These are phyloP conservation scores for Colletotrichum nymphaeae DNA, from an alignment of 2,329 filamentous ascomycete species.

Conservation along the genomic window DNA sequence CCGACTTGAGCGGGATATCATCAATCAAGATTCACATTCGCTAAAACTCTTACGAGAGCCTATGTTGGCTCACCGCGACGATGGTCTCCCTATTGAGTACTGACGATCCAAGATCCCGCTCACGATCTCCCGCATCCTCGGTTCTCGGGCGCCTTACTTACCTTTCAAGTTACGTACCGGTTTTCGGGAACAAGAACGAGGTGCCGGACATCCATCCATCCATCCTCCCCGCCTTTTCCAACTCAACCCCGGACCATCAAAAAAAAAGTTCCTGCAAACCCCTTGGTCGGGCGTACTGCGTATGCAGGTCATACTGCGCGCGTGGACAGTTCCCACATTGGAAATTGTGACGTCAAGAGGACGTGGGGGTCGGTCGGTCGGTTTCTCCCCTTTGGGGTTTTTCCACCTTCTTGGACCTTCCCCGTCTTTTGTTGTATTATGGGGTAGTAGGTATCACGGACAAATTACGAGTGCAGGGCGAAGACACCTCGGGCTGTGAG, in stretches of 20 bases:
- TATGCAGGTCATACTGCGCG: slow-evolving; percentile 13
- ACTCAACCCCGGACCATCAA: too few species aligned
- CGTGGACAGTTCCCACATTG: not conserved
- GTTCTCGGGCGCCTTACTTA: not conserved
- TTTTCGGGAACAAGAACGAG: not conserved
- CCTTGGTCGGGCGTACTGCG: not conserved
- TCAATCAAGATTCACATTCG: not conserved
- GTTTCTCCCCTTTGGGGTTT: not conserved
- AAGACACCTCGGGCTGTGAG: too few species aligned
- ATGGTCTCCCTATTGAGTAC: not conserved
- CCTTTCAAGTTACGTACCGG: too few species aligned
- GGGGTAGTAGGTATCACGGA: not conserved
- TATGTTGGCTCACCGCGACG: too few species aligned
- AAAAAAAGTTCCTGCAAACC: not conserved
- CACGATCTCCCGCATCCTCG: not conserved
- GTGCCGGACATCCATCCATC: not conserved
- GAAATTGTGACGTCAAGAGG: slow-evolving; percentile 3
- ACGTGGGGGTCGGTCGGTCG: not conserved
- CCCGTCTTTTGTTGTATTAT: too few species aligned
- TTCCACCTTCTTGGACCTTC: not conserved
- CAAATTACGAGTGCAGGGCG: not conserved
- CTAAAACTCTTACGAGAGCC: not conserved
- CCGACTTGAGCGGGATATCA: not conserved
- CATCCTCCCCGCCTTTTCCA: not conserved
- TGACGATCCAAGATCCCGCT: not conserved